phyloP scores from a whole-genome alignment of 2,329 filamentous ascomycete genomes.

The Byssoonygena ceratinophila region DNA sequence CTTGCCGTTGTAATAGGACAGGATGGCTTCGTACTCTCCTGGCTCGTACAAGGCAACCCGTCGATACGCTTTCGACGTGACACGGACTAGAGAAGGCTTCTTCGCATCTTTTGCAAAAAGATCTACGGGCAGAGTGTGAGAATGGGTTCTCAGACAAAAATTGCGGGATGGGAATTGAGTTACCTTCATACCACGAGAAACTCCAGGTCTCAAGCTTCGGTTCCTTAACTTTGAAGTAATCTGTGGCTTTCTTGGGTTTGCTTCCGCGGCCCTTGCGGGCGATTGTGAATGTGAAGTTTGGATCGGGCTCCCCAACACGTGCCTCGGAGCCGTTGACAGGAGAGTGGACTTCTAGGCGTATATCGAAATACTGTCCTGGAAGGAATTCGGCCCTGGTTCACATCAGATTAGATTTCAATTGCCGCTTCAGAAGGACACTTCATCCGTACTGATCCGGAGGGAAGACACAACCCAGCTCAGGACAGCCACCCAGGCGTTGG shows the following conservation, averaged over 20 bases:
- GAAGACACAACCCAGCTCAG: slow-evolving; percentile 47
- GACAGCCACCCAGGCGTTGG: slow-evolving; percentile 46
- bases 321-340: slow-evolving; percentile 72
- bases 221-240: slow-evolving; percentile 60
- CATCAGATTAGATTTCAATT: not conserved
- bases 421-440: not conserved
- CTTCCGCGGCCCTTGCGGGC: slow-evolving; percentile 47
- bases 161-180: no score
- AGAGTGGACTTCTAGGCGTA: slow-evolving; percentile 71
- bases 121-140: slow-evolving; percentile 36
- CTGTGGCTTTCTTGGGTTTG: slow-evolving; percentile 45
- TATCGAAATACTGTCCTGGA: slow-evolving; percentile 72
- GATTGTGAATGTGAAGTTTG: slow-evolving; percentile 66
- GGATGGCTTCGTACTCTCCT: slow-evolving; percentile 64
- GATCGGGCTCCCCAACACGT: slow-evolving; percentile 56
- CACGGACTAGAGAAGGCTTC: slow-evolving; percentile 63
- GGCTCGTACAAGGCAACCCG: slow-evolving; percentile 66
- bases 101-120: slow-evolving; percentile 64
- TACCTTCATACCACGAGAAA: slow-evolving; percentile 71
- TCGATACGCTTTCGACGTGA: slow-evolving; percentile 68
- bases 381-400: slow-evolving; percentile 59
- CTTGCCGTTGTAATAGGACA: slow-evolving; percentile 63
- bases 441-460: slow-evolving; percentile 46
- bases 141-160: not conserved
- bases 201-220: slow-evolving; percentile 69